Percentiles rank a stretch among this genome's conserved stretches.
Evolutionary conservation across 495 filamentous ascomycete genomes (phyloP).

Genomic region (Oidiodendron maius): DNA sequence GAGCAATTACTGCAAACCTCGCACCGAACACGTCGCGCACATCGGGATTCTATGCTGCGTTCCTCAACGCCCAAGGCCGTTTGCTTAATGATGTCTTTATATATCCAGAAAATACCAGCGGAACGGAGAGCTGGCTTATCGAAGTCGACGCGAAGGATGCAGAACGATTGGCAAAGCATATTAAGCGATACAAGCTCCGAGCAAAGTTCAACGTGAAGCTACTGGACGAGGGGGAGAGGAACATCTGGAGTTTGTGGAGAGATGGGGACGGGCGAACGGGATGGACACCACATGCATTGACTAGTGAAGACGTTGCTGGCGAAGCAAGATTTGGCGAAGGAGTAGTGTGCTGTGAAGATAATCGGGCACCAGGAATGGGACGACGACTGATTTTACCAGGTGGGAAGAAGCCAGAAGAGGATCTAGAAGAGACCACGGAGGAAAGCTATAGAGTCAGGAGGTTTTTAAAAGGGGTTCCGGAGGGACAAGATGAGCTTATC

Average conservation of each 20-base stretch:
- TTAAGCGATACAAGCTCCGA: constrained; percentile 79
- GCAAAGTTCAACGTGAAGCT: constrained; percentile 65
- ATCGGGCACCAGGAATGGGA: constrained; percentile 65
- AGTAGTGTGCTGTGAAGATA: constrained; percentile 47
- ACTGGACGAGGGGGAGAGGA: constrained; percentile 54
- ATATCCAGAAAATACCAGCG: constrained; percentile 45
- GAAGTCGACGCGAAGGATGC: constrained; percentile 71
- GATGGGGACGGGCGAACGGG: constrained; percentile 8
- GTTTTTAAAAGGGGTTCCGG: constrained; percentile 72
- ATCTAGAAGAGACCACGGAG: constrained; percentile 24
- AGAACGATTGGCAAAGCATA: constrained; percentile 54
- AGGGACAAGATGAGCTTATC: constrained; percentile 75
- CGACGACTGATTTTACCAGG: constrained; percentile 47
- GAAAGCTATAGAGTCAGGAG: constrained; percentile 60
- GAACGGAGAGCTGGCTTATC: constrained; percentile 53
- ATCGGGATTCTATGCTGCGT: constrained; percentile 65
- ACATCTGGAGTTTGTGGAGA: constrained; percentile 64
- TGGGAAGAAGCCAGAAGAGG: constrained; percentile 14
- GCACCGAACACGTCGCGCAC: constrained; percentile 28
- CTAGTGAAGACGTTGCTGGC: not conserved
- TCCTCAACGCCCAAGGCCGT: constrained; percentile 79
- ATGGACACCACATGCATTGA: constrained; percentile 41
- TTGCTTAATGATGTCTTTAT: constrained; percentile 87
- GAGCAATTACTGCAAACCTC: constrained; percentile 75
- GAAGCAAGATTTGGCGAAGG: constrained; percentile 18